phyloP scores from a whole-genome alignment of 2,329 filamentous ascomycete genomes.

The Fusarium sp. region DNA sequence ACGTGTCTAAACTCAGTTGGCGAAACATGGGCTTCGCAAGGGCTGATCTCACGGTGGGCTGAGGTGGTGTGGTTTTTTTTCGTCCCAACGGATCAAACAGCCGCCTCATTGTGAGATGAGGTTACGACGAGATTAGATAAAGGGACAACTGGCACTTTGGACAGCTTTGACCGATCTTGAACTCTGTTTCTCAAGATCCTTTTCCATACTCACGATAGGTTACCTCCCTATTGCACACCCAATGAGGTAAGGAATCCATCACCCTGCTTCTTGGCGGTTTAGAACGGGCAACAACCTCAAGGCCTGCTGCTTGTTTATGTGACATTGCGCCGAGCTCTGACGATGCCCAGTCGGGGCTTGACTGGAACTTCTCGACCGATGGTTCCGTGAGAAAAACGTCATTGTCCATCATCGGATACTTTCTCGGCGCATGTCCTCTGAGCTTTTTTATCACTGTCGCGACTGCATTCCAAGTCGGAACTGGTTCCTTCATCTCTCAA shows the following conservation, averaged over 20 bases:
- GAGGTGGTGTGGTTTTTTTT: constrained; percentile 33
- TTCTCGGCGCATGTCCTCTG: background rate
- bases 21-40: constrained; percentile 5
- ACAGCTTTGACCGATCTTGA: background rate
- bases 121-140: constrained; percentile 7
- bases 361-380: background rate
- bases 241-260: background rate
- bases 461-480: background rate
- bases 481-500: background rate
- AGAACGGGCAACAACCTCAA: background rate
- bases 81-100: constrained; percentile 11
- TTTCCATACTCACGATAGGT: background rate
- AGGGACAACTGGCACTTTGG: background rate
- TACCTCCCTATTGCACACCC: background rate
- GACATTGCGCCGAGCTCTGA: background rate
- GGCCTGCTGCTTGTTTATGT: background rate
- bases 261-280: background rate
- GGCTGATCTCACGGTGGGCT: constrained; percentile 21
- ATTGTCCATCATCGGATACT: background rate
- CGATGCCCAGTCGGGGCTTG: background rate
- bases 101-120: background rate
- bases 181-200: background rate
- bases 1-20: constrained; percentile 6
- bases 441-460: background rate
- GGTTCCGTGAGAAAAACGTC: background rate